phyloP scores from a whole-genome alignment of 1,284 basidiomycete genomes.

The Marasmius oreades region DNA sequence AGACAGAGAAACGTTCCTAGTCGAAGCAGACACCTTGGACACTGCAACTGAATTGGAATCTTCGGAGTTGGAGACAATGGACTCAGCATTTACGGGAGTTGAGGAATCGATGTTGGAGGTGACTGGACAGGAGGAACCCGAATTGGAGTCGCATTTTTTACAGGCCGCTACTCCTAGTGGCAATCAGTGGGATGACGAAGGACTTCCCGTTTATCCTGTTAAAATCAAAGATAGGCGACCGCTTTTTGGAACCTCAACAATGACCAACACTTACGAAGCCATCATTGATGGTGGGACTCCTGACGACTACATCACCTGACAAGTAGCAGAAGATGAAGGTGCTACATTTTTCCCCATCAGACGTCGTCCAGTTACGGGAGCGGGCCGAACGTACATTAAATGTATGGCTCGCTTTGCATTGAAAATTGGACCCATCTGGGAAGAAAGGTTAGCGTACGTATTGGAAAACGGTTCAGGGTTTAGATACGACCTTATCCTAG shows the following conservation, averaged over 20 bases:
- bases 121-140: too few relatives aligned
- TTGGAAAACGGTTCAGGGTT: background rate
- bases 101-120: background rate
- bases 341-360: background rate
- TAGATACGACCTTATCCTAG: background rate
- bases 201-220: background rate
- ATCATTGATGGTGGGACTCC: slow-evolving; percentile 5
- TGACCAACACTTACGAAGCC: background rate
- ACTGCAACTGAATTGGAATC: too few relatives aligned
- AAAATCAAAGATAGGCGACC: background rate
- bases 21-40: too few relatives aligned
- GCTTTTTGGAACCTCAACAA: background rate
- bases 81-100: too few relatives aligned
- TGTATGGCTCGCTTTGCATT: background rate
- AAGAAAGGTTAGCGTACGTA: background rate
- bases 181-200: background rate
- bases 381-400: background rate
- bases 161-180: background rate
- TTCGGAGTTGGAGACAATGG: too few relatives aligned
- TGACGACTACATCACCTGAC: slow-evolving; percentile 4
- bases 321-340: background rate
- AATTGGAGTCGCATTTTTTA: background rate
- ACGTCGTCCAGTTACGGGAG: background rate
- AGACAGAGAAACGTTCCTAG: too few relatives aligned
- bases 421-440: background rate